phyloP scores from a whole-genome alignment of 306 rosid genomes.

The Phaseolus lunatus region DNA sequence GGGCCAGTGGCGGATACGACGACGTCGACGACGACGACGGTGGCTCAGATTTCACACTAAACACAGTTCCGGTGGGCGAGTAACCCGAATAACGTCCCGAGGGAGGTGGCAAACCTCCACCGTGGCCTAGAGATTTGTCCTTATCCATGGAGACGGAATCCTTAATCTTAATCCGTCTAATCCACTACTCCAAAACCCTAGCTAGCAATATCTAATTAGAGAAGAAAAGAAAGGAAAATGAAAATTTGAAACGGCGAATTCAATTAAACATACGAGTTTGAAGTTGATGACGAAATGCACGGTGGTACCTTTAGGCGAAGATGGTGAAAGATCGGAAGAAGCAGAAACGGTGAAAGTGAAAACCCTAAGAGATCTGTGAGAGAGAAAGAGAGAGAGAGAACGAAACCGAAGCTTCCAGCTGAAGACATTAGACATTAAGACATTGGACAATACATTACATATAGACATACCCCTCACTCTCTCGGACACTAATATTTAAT shows the following conservation, averaged over 20 bases:
- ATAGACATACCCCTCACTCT: neutral
- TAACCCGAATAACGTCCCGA: constrained; percentile 70
- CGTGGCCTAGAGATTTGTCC: constrained; percentile 68
- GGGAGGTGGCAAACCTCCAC: constrained; percentile 79
- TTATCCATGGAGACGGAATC: constrained; percentile 64
- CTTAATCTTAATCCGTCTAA: constrained; percentile 31
- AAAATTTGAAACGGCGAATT: constrained; percentile 23
- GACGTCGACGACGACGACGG: constrained; percentile 47
- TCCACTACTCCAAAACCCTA: constrained; percentile 50
- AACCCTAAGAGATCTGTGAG: constrained; percentile 49
- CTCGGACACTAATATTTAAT: neutral
- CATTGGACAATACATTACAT: neutral
- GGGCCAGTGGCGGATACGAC: constrained; percentile 64
- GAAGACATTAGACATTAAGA: constrained; percentile 39
- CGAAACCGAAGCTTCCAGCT: constrained; percentile 43
- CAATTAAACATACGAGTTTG: neutral
- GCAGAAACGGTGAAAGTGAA: neutral
- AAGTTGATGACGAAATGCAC: neutral
- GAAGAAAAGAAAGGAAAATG: neutral
- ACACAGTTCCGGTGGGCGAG: constrained; percentile 57
- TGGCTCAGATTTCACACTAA: constrained; percentile 75
- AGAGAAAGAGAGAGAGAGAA: neutral
- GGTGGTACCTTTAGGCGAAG: constrained; percentile 4
- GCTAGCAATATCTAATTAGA: constrained; percentile 34
- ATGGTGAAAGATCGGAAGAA: neutral